Base-by-base conservation (phyloP, 495 filamentous ascomycete species). In the Penicillium psychrofluorescens region DNA sequence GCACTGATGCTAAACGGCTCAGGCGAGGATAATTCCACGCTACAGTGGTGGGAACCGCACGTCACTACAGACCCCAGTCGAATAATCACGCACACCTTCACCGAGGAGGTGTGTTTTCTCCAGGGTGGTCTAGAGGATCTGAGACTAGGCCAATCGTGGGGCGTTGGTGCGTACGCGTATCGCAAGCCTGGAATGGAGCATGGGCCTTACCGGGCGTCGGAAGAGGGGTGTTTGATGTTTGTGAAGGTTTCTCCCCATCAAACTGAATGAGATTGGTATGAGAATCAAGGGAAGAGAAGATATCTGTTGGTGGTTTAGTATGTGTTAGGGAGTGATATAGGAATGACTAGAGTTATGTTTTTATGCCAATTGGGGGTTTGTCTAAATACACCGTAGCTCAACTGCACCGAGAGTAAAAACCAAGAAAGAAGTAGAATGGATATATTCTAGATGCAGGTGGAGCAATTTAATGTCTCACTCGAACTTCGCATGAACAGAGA, bases 41-140 rank as follows among this genome's bases (percentile, higher is more conserved):
- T 59, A 7, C 53, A 59, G 45, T 59, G 56, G 56, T 59, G 50
- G 48, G 56, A 59, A 29, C 56, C 56, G 6, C 40, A 53, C 29
- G 43, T 38, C 7, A 33, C 29, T 16, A 16, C 16, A 16, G 16
- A 16, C 0, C 49, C 49, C 0, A 12, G 33, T 0, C 43, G 51
- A 12, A 39, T 16, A 7, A 61, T 61, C 10, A 53, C 51, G 27
- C 55, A 61, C 29, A 39, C 57, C 10, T 61, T 49, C 41, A 44
- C 48, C 13, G 58, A 61, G 41, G 58, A 61, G 29, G 58, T 61
- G 14, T 61, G 55, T 34, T 51, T 53, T 22, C 14, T 61, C n/a
- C 43, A 52, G 12, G 58, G 58, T 6, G 47, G 51, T 12, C 36
- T 61, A 29, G 42, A 55, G 35, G 58, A 61, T 43, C 42, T 61